Conservation (phyloP, 2,329 filamentous ascomycete species). For the Cladosporium sp. region DNA sequence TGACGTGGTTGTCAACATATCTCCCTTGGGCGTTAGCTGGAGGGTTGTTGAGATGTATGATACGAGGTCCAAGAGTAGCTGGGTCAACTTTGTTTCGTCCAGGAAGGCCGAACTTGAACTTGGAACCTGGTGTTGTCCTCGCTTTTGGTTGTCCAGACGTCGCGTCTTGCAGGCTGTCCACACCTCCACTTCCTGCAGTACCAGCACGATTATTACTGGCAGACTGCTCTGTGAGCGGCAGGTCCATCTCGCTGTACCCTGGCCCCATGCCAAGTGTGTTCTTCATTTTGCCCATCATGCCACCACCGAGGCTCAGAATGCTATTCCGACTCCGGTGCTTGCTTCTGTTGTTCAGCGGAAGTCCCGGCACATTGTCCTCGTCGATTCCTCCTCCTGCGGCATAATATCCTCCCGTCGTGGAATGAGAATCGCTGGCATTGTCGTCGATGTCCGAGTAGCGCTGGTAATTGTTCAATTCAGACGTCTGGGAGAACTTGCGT, state of each 20-base stretch:
- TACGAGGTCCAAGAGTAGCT: slow-evolving; percentile 80
- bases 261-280: slow-evolving; percentile 82
- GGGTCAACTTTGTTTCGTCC: slow-evolving; percentile 80
- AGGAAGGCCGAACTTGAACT: slow-evolving; percentile 84
- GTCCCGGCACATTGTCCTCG: slow-evolving; percentile 48
- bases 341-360: slow-evolving; percentile 48
- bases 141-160: slow-evolving; percentile 14
- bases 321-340: slow-evolving; percentile 68
- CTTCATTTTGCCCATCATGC: slow-evolving; percentile 80
- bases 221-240: slow-evolving; percentile 79
- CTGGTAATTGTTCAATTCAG: slow-evolving; percentile 80
- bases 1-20: slow-evolving; percentile 94
- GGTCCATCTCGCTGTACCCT: slow-evolving; percentile 95
- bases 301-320: slow-evolving; percentile 79
- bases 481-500: slow-evolving; percentile 65
- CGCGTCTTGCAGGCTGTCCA: slow-evolving; percentile 11
- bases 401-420: slow-evolving; percentile 57
- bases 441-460: slow-evolving; percentile 82
- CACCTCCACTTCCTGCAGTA: slow-evolving; percentile 35
- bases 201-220: slow-evolving; percentile 40
- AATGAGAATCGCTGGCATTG: slow-evolving; percentile 37
- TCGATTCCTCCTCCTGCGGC: slow-evolving; percentile 59
- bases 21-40: slow-evolving; percentile 85
- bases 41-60: slow-evolving; percentile 95
- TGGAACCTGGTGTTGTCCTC: slow-evolving; percentile 56